Evolutionary conservation across 2,329 filamentous ascomycete genomes (phyloP), one percentile per base, ranked within the genome.

Genomic region (Fusarium sp.): DNA sequence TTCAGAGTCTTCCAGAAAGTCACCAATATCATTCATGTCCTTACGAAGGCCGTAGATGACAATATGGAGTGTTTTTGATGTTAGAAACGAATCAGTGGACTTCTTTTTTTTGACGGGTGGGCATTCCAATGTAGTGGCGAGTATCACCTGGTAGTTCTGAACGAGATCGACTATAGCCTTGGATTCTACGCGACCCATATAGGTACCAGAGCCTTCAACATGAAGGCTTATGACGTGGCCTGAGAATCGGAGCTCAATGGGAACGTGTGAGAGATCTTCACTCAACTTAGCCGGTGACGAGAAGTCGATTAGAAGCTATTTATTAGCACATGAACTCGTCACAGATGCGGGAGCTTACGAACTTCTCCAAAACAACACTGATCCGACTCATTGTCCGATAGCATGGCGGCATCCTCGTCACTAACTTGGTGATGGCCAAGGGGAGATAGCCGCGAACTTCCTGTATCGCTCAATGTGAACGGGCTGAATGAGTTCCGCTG

Each of bases 371-470:
- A 20, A 5, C 53, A 56, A 13, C 53, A 56, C 22, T 31, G 38
- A 10, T 56, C 36, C 7, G 24, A 44, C 9, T 42, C 30, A 6
- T 56, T 42, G 4, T 4, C 20, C 5, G 38, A 33, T 31, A 10
- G 9, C 7, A 56, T 22, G 8, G 1, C 9, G 18, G 38, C 6
- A 24, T 42, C 38, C n/a, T 56, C 53, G 1, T 26, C 26, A 24
- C 1, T 1, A 7, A 12, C 10, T 28, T 15, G 11, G 14, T 33
- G 36, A 15, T 11, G 0, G 22, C 11, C 6, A 6, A 41, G 7
- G 7, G 12, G 18, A 2, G 38, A 14, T 7, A 11, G 15, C 7
- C 24, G n/a, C 6, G 38, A 31, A 30, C 53, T 56, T 20, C 16
- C 53, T 6, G n/a, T 11, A 24, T 56, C 38, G n/a, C 38, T 44